phyloP scores from a whole-genome alignment of 768 basidiomycete genomes.

The Leccinum imitatum region DNA sequence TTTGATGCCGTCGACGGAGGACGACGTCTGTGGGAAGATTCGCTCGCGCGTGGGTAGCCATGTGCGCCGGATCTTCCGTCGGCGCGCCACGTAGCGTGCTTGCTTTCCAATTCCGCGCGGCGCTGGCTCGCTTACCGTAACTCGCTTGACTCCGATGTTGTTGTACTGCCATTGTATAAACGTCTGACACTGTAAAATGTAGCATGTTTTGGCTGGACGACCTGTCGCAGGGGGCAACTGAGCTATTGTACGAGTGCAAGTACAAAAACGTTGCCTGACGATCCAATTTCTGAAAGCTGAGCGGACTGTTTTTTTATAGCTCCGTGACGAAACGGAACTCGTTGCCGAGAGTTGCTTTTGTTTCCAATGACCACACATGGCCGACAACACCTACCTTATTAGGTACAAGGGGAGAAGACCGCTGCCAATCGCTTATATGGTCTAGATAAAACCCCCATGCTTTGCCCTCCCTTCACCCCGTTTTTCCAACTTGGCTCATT shows the following conservation, averaged over 20 bases:
- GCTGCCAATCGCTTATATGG: conserved; percentile 11
- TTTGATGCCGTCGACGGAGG: conserved; percentile 14
- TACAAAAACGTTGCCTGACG: background rate
- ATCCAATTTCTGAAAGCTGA: conserved; percentile 1
- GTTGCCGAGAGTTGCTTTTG: conserved; percentile 23
- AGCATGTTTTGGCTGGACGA: background rate
- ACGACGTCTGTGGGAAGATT: conserved; percentile 10
- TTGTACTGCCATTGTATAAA: background rate
- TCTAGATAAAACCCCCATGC: conserved; percentile 17
- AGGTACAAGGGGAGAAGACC: conserved; percentile 26
- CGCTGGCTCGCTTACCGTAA: conserved; percentile 18
- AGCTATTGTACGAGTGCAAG: conserved; percentile 5
- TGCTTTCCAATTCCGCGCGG: conserved; percentile 2
- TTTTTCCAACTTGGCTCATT: conserved; percentile 4
- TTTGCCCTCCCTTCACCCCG: conserved; percentile 1
- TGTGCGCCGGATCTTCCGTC: conserved; percentile 30
- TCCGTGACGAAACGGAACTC: conserved; percentile 16
- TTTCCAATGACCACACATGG: conserved; percentile 18
- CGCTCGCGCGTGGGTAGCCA: conserved; percentile 28
- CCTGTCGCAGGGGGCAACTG: conserved; percentile 11
- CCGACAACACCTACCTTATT: conserved; percentile 33
- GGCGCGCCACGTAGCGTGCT: background rate
- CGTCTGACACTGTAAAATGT: background rate
- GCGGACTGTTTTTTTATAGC: conserved; percentile 11
- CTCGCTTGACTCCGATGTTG: background rate